Evolutionary conservation across 768 basidiomycete species (phyloP).

Genomic region (Fibroporia radiculosa): DNA sequence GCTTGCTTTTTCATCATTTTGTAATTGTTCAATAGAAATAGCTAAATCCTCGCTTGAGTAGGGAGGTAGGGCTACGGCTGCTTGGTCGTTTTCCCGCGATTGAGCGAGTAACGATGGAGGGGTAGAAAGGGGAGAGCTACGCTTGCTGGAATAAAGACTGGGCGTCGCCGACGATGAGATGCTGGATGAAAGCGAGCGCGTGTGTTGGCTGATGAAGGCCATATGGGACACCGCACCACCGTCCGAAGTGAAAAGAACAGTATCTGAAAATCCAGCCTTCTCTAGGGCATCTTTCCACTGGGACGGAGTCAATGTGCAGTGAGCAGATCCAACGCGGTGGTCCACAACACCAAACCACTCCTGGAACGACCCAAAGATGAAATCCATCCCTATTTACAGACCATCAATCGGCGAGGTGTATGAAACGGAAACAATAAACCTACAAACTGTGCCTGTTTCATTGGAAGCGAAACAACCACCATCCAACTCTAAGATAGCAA

Average conservation of each 20-base stretch:
- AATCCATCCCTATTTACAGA: conserved; percentile 7
- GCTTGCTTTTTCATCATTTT: too few species aligned
- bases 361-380: conserved; percentile 10
- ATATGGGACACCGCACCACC: conserved; percentile 1
- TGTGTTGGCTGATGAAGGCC: conserved; percentile 7
- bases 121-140: too few species aligned
- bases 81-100: too few species aligned
- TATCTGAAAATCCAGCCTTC: conserved; percentile 2
- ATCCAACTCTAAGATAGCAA: conserved; percentile 12
- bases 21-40: too few species aligned
- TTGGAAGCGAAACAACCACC: conserved; percentile 6
- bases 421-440: neutral
- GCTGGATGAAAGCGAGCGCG: too few species aligned
- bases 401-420: conserved; percentile 1
- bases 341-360: conserved; percentile 15
- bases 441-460: conserved; percentile 9
- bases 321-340: neutral
- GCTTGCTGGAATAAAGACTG: neutral
- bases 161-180: too few species aligned
- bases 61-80: too few species aligned
- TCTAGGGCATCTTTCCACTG: conserved; percentile 2
- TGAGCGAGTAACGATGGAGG: too few species aligned
- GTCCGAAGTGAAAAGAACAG: conserved; percentile 2
- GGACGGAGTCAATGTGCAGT: conserved; percentile 3
- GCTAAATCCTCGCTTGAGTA: too few species aligned